These are phyloP conservation scores for Yamadazyma phyllophila DNA, from an alignment of 805 yeast species.

Conservation along the genomic window DNA sequence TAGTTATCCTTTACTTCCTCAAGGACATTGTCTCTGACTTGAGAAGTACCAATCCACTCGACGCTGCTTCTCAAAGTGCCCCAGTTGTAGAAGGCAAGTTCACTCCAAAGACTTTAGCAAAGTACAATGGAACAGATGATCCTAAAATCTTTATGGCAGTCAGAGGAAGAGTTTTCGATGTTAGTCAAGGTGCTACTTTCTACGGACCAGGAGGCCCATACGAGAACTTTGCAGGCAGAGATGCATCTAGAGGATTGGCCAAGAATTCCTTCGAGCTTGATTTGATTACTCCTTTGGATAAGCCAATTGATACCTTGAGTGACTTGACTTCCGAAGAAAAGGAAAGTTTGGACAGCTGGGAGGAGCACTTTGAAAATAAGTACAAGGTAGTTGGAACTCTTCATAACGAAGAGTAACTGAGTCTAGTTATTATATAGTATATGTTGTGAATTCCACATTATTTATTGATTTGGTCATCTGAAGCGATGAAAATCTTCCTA, in stretches of 20 bases:
- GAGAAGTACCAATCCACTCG: constrained; percentile 28
- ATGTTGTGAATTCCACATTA: background rate
- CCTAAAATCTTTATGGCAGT: constrained; percentile 82
- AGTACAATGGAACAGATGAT: constrained; percentile 78
- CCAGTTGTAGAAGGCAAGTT: constrained; percentile 50
- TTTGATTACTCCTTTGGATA: constrained; percentile 63
- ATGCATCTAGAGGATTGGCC: constrained; percentile 92
- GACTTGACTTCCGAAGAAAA: constrained; percentile 61
- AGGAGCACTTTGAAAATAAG: constrained; percentile 73
- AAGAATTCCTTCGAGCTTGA: constrained; percentile 76
- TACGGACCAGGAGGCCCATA: constrained; percentile 98
- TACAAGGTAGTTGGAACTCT: constrained; percentile 72
- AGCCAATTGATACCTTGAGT: constrained; percentile 71
- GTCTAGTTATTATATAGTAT: background rate
- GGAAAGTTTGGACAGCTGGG: constrained; percentile 81
- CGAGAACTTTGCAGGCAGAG: constrained; percentile 92
- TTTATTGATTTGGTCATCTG: too few relatives aligned
- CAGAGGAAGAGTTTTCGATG: constrained; percentile 84
- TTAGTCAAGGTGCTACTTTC: constrained; percentile 71
- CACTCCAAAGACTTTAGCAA: constrained; percentile 71
- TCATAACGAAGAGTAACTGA: constrained; percentile 4
- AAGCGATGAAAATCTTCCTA: too few relatives aligned
- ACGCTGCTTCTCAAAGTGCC: constrained; percentile 20
- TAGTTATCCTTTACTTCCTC: constrained; percentile 31
- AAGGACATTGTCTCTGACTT: constrained; percentile 27